These are phyloP conservation scores for Aphanomyces invadans DNA, from an alignment of 352 stramenopile genomes.

Conservation along the genomic window DNA sequence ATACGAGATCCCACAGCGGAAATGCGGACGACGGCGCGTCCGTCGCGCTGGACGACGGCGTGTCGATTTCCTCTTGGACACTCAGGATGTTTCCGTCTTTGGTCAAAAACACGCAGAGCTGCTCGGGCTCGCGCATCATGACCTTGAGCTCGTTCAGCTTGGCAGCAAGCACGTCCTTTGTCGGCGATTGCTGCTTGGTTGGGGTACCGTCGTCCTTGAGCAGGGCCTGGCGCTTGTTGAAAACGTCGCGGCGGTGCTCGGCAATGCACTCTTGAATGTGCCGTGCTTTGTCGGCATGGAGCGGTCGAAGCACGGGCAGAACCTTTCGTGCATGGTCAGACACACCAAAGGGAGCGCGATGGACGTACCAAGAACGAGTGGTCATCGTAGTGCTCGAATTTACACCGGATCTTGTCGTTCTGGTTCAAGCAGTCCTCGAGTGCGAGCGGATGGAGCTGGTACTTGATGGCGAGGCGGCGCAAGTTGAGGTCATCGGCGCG, in stretches of 20 bases:
- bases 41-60: slow-evolving; percentile 23
- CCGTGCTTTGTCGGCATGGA: slow-evolving; percentile 33
- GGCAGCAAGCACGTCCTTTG: slow-evolving; percentile 39
- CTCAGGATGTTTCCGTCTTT: slow-evolving; percentile 60
- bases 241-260: neutral
- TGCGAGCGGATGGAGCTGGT: slow-evolving; percentile 73
- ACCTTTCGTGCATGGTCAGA: neutral
- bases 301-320: slow-evolving; percentile 44
- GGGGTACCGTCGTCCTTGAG: slow-evolving; percentile 32
- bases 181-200: slow-evolving; percentile 52
- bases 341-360: neutral
- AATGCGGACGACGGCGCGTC: neutral
- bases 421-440: slow-evolving; percentile 79
- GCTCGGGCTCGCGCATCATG: slow-evolving; percentile 67
- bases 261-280: slow-evolving; percentile 24
- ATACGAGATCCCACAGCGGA: slow-evolving; percentile 34
- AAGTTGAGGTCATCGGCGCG: slow-evolving; percentile 54
- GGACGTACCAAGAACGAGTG: slow-evolving; percentile 48
- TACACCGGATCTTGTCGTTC: slow-evolving; percentile 56
- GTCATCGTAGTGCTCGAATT: slow-evolving; percentile 83
- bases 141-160: slow-evolving; percentile 47
- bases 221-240: slow-evolving; percentile 47
- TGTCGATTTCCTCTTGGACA: slow-evolving; percentile 44
- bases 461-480: slow-evolving; percentile 65
- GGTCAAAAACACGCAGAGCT: slow-evolving; percentile 69